Base-by-base conservation (phyloP, 2,329 filamentous ascomycete genomes). In the Alternaria arbusti region DNA sequence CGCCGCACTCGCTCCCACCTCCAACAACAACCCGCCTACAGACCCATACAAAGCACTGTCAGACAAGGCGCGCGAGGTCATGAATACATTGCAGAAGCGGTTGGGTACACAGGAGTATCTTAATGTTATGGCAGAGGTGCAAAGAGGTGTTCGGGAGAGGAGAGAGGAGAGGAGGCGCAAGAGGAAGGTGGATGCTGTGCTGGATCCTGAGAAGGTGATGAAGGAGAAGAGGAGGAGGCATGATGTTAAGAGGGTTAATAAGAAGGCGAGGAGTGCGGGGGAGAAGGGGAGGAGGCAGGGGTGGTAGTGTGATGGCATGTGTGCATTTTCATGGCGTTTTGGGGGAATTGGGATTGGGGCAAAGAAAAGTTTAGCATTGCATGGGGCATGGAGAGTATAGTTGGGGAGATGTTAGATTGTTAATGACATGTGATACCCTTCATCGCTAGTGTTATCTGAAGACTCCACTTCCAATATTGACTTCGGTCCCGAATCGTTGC, bases 151-250 rank as follows among this genome's bases (percentile, higher is more conserved):
- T n/a, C 88, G 87, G 74, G 86, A 86, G 68, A 88, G 90, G 73
- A 86, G 96, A 69, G 88, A 93, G 76, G 88, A 89, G 73, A 85
- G 96, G 68, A 88, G 91, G 57, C 88, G 86, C 67, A 99, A 99
- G 87, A 88, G 96, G 74, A 92, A 93, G 81, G 92, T 98, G 68
- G 94, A 96, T 77, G 92, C 92, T 11, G 89, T 99, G 23, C 87
- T 87, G 54, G 88, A 91, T 74, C 96, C 96, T 2, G 95, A 90
- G 84, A 96, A 96, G 85, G 71, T 69, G 59, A 74, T 70, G 15
- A 94, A 90, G 82, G 90, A 91, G 79, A 96, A 93, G 86, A 90
- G 90, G 78, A 92, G 89, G 79, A 90, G 91, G 0, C 82, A 86
- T 74, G 90, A 93, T 81, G 88, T 74, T 9, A 71, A 73, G 67